These are phyloP conservation scores for Phytophthora sansomeana DNA, from an alignment of 352 stramenopile species.

Conservation along the genomic window DNA sequence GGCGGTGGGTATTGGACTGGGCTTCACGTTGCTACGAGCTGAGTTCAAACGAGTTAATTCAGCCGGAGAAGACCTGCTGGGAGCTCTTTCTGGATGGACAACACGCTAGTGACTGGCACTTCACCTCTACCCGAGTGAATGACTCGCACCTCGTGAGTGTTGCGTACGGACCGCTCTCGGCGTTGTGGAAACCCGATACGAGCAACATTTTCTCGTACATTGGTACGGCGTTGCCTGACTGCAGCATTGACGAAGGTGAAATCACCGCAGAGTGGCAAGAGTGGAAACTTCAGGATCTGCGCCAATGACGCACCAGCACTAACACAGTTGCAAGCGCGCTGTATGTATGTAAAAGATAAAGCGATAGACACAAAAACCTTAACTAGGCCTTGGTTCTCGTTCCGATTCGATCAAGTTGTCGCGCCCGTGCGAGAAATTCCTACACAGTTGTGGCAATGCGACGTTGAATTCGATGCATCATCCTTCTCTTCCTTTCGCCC, in stretches of 20 bases:
- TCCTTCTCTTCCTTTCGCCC: not conserved
- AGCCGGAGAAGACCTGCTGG: slow-evolving; percentile 35
- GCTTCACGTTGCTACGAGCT: slow-evolving; percentile 60
- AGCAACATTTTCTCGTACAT: slow-evolving; percentile 52
- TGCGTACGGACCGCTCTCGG: slow-evolving; percentile 49
- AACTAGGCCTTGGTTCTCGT: slow-evolving; percentile 25
- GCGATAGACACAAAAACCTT: slow-evolving; percentile 25
- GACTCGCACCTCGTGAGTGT: slow-evolving; percentile 54
- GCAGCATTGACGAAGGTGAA: not conserved
- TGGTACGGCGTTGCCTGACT: not conserved
- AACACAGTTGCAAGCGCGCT: slow-evolving; percentile 12
- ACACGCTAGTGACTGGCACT: slow-evolving; percentile 49
- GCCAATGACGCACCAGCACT: slow-evolving; percentile 5
- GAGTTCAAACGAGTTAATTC: slow-evolving; percentile 46
- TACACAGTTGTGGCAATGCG: not conserved
- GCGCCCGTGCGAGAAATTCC: slow-evolving; percentile 1
- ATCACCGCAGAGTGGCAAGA: slow-evolving; percentile 18
- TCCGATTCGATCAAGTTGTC: slow-evolving; percentile 8
- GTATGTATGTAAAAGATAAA: slow-evolving; percentile 21
- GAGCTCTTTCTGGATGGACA: slow-evolving; percentile 52
- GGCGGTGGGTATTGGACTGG: slow-evolving; percentile 72
- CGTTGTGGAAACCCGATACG: slow-evolving; percentile 50
- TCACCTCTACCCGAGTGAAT: slow-evolving; percentile 46
- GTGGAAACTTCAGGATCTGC: slow-evolving; percentile 30
- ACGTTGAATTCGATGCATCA: slow-evolving; percentile 18